Percentiles rank a stretch among this genome's conserved stretches.
phyloP scores from a whole-genome alignment of 257 asterid species.

The Solanum gandarillasii region DNA sequence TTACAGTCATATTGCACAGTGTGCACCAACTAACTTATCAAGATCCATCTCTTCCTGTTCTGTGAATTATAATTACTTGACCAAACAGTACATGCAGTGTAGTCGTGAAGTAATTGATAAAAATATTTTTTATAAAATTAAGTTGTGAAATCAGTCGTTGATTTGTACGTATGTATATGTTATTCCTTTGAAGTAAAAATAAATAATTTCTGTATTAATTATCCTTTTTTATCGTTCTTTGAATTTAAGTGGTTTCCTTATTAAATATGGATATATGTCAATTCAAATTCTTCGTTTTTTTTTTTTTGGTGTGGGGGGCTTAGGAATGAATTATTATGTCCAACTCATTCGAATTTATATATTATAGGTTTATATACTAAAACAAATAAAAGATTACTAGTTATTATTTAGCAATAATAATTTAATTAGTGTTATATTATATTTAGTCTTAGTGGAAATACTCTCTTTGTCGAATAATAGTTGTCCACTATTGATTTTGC shows the following conservation, averaged over 20 bases:
- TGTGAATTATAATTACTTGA: neutral
- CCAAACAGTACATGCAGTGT: neutral
- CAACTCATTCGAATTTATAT: neutral
- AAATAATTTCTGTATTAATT: accelerated
- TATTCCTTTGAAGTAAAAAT: neutral
- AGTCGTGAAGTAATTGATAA: neutral
- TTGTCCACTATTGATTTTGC: too few relatives aligned
- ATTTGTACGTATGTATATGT: neutral
- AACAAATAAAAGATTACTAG: too few relatives aligned
- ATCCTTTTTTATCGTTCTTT: neutral
- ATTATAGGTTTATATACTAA: neutral
- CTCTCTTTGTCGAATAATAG: too few relatives aligned
- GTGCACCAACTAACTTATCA: neutral
- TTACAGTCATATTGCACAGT: neutral
- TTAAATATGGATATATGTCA: neutral
- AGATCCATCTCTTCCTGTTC: neutral
- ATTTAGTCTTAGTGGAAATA: too few relatives aligned
- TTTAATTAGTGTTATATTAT: too few relatives aligned
- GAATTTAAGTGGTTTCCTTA: neutral
- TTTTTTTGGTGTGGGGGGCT: too few relatives aligned
- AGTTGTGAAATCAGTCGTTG: neutral
- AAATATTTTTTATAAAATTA: neutral
- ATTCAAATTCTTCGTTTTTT: neutral
- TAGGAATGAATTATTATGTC: neutral
- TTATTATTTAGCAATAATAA: neutral